These are phyloP conservation scores for Mucor mucedo DNA, from an alignment of 371 early-diverging fungal genomes.

Conservation along the genomic window DNA sequence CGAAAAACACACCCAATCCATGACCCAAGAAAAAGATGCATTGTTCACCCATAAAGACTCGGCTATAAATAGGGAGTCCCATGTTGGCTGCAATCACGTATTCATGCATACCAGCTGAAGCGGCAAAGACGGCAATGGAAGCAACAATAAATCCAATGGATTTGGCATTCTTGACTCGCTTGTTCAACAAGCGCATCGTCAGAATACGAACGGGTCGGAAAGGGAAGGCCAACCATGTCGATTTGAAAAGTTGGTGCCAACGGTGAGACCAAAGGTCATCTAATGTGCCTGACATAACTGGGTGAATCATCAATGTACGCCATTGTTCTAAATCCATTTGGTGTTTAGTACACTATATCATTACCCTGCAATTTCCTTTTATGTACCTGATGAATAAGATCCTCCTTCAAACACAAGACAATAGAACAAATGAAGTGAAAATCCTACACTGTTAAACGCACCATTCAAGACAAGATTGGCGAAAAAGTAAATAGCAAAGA, in stretches of 20 bases:
- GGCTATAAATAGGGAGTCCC: slow-evolving; percentile 19
- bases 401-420: slow-evolving; percentile 40
- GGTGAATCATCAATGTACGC: slow-evolving; percentile 40
- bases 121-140: slow-evolving; percentile 23
- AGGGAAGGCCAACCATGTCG: slow-evolving; percentile 48
- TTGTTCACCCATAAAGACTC: slow-evolving; percentile 26
- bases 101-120: slow-evolving; percentile 30
- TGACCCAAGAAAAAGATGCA: slow-evolving; percentile 22
- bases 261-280: slow-evolving; percentile 47
- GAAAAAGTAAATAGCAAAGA: slow-evolving; percentile 27
- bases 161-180: slow-evolving; percentile 30
- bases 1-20: slow-evolving; percentile 22
- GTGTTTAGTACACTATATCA: neutral
- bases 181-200: slow-evolving; percentile 28
- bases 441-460: slow-evolving; percentile 40
- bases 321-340: slow-evolving; percentile 39
- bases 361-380: neutral
- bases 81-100: slow-evolving; percentile 24
- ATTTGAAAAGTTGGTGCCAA: slow-evolving; percentile 48
- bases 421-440: slow-evolving; percentile 35
- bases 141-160: slow-evolving; percentile 19
- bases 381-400: slow-evolving; percentile 40
- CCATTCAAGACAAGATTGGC: slow-evolving; percentile 26
- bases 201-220: slow-evolving; percentile 43
- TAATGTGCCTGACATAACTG: slow-evolving; percentile 33